These are phyloP conservation scores for Rhizopogon salebrosus DNA, from an alignment of 768 basidiomycete genomes.

Conservation along the genomic window DNA sequence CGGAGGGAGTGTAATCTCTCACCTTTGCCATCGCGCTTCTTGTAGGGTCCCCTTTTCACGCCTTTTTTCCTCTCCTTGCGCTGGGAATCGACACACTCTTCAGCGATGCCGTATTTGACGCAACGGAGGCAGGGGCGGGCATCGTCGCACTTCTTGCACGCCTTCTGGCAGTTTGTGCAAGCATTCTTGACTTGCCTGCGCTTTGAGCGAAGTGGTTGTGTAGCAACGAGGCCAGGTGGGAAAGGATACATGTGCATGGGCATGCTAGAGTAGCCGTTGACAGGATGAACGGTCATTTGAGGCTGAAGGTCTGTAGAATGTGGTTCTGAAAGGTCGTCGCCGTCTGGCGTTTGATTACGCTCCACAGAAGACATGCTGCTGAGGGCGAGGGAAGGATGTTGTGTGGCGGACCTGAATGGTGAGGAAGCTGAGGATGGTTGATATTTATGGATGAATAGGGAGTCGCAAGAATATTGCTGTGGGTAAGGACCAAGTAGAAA, in stretches of 20 bases:
- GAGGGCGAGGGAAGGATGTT: slow-evolving; percentile 30
- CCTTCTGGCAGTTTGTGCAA: slow-evolving; percentile 86
- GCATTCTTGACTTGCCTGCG: slow-evolving; percentile 89
- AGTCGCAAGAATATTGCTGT: slow-evolving; percentile 5
- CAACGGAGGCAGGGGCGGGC: slow-evolving; percentile 91
- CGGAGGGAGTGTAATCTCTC: slow-evolving; percentile 30
- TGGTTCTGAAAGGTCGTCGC: slow-evolving; percentile 32
- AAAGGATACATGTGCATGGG: slow-evolving; percentile 72
- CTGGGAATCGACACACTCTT: slow-evolving; percentile 86
- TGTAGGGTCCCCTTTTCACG: slow-evolving; percentile 84
- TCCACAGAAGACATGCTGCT: slow-evolving; percentile 33
- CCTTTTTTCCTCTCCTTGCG: slow-evolving; percentile 91
- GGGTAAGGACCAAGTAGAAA: slow-evolving; percentile 4
- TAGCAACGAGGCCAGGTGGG: slow-evolving; percentile 40
- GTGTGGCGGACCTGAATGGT: slow-evolving; percentile 29
- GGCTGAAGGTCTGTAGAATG: slow-evolving; percentile 35
- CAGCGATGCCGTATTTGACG: slow-evolving; percentile 82
- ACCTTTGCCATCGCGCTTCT: slow-evolving; percentile 94
- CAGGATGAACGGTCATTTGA: slow-evolving; percentile 48
- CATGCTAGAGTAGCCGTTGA: slow-evolving; percentile 43
- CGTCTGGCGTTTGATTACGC: slow-evolving; percentile 35
- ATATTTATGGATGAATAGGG: slow-evolving; percentile 7
- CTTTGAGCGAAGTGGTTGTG: slow-evolving; percentile 60
- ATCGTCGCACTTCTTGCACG: slow-evolving; percentile 90
- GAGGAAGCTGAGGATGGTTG: slow-evolving; percentile 8